Evolutionary conservation across 2,329 filamentous ascomycete genomes (phyloP), one percentile per base, ranked within the genome.

Genomic region (Sporothrix humicola): DNA sequence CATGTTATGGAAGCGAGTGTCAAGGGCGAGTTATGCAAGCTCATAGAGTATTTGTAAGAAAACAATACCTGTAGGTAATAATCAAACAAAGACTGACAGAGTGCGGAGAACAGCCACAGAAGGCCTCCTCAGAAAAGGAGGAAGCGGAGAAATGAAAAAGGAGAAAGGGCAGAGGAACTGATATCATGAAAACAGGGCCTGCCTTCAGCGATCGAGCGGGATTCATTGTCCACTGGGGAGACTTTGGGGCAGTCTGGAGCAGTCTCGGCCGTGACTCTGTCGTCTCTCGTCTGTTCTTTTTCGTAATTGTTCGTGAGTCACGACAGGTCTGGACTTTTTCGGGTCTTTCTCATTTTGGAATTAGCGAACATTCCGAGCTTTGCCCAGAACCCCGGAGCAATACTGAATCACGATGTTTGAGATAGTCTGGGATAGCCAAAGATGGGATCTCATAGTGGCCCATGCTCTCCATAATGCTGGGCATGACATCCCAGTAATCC

Each of bases 21-120:
- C 48, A 50, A 13, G 23, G 23, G 48, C 48, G 13, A 15, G 13
- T 50, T 26, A 44, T 63, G 31, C 31, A n/a, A n/a, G n/a, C 15
- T 63, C 31, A 61, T n/a, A 61, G 10, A 7, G 20, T 15, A n/a
- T 9, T 7, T 20, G 15, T 6, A 13, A 50, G 48, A 54, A 54
- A 9, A 54, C 2, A 52, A 37, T 37, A 37, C 31, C 4, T 37
- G 31, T 37, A 37, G 4, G 4, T 6, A n/a, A n/a, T 12, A 7
- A 52, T 17, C 6, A 17, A 15, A 12, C n/a, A 23, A 20, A 42
- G 37, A 63, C 17, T 12, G 37, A 17, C 17, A 37, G 37, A 20
- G 59, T 46, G 59, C 17, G 37, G 59, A 63, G 59, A 63, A 23
- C 31, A 63, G 58, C 58, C 15, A 63, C 58, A 63, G 7, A 44